phyloP scores from a whole-genome alignment of 352 stramenopile species.

The Pythium utonaiense region DNA sequence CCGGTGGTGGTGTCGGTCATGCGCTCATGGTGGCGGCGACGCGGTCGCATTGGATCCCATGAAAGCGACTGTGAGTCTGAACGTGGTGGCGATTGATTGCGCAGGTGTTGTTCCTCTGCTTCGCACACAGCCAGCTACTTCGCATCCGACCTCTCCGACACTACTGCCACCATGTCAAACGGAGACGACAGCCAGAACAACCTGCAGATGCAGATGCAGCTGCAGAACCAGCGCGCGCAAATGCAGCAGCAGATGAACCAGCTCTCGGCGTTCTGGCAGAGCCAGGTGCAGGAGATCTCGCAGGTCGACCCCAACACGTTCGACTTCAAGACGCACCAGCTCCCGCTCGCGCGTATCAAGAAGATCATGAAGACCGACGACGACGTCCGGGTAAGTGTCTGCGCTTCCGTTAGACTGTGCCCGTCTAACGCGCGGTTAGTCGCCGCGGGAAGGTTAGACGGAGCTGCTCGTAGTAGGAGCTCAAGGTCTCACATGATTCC shows the following conservation, averaged over 20 bases:
- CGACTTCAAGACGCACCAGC: conserved; percentile 88
- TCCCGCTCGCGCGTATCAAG: conserved; percentile 92
- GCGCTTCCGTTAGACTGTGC: background rate
- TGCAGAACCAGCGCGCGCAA: conserved; percentile 83
- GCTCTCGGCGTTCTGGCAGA: conserved; percentile 87
- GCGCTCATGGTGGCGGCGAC: background rate
- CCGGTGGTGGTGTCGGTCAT: background rate
- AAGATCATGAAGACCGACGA: conserved; percentile 96
- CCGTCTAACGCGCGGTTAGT: background rate
- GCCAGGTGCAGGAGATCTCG: conserved; percentile 85
- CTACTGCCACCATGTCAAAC: conserved; percentile 39
- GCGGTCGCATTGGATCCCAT: background rate
- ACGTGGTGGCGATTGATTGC: background rate
- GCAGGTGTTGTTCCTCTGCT: background rate
- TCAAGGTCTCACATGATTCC: background rate
- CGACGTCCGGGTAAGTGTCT: conserved; percentile 68
- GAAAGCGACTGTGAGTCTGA: background rate
- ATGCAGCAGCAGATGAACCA: conserved; percentile 87
- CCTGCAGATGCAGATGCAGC: conserved; percentile 83
- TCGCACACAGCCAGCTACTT: background rate
- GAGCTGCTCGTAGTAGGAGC: background rate
- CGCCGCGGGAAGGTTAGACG: background rate
- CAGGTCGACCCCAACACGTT: conserved; percentile 82
- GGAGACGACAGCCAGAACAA: conserved; percentile 57
- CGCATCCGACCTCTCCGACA: background rate